Evolutionary conservation across 805 yeast species (phyloP), one percentile per base, ranked within the genome.

Genomic region (Ogataea nitratoaversa): DNA sequence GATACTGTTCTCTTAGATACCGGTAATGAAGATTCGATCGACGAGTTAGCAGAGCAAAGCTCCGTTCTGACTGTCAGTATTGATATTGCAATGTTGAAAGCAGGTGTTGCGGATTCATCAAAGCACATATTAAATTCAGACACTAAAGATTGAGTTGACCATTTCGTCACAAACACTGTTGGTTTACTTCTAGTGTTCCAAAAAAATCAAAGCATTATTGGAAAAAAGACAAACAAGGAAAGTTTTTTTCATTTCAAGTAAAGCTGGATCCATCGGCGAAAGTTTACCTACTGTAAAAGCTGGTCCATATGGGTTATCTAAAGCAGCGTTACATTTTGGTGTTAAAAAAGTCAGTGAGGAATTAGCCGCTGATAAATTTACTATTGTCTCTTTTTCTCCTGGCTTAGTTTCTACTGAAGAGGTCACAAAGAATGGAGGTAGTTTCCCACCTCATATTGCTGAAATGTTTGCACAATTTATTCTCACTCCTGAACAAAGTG

Each of bases 321-420:
- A 68, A 48, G 65, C 69, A 9, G 71, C 66, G 1, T 44, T 66
- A 43, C 65, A 67, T 53, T 60, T 52, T 48, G 43, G 58, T n/a
- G 50, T 50, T 12, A 54, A 46, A 30, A 54, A 56, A 18, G 25
- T 67, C 29, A 46, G 60, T 30, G n/a, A 18, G 22, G 68, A 66
- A 38, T 37, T 56, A 27, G 42, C 39, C 12, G 29, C 34, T 1
- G 61, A 62, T 17, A 54, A 49, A 1, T 56, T 56, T 50, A 57
- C 50, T 9, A 53, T 61, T 30, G 45, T 64, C 17, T 46, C 66
- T 11, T 12, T 66, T 13, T 67, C 65, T 37, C 75, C 75, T 0
- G 73, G 74, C 27, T 27, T 56, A 8, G 71, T 69, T 12, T n/a
- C 38, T 13, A 63, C 66, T 29, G 71, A 68, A 35, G 56, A 60